phyloP scores from a whole-genome alignment of 495 filamentous ascomycete genomes.

The Cercophora samala region DNA sequence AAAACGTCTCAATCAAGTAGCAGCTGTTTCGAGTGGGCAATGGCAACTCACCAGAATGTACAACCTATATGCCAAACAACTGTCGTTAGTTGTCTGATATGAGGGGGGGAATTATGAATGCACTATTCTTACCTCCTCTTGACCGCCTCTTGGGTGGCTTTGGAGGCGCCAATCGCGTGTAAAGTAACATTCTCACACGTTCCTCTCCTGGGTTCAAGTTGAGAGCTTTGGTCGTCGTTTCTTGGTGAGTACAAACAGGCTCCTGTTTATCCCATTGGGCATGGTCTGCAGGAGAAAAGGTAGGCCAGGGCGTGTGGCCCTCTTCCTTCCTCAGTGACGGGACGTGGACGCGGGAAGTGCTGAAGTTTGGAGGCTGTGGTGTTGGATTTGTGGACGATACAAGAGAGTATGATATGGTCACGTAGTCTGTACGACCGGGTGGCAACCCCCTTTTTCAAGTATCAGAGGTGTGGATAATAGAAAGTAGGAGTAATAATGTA shows the following conservation, averaged over 20 bases:
- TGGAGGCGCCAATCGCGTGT: conserved; percentile 54
- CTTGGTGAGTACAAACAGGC: background rate
- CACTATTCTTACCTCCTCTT: conserved; percentile 53
- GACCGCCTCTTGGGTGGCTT: conserved; percentile 60
- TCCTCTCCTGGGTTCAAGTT: background rate
- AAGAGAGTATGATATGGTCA: background rate
- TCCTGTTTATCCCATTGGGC: conserved; percentile 10
- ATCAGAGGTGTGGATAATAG: background rate
- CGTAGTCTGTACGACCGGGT: background rate
- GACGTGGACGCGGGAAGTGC: background rate
- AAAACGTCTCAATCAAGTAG: conserved; percentile 1
- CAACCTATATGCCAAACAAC: conserved; percentile 43
- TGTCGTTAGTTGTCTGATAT: conserved; percentile 14
- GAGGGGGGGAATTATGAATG: background rate
- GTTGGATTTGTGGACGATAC: background rate
- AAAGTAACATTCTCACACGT: conserved; percentile 50
- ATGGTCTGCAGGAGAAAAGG: background rate
- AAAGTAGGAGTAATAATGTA: background rate
- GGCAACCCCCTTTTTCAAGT: background rate
- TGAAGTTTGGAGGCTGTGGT: background rate
- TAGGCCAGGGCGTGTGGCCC: background rate
- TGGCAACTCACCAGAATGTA: conserved; percentile 52
- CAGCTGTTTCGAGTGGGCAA: background rate
- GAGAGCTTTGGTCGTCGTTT: background rate
- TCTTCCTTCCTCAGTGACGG: background rate